Base-by-base conservation (phyloP, 2,329 filamentous ascomycete species). In the Cercospora berteroae region DNA sequence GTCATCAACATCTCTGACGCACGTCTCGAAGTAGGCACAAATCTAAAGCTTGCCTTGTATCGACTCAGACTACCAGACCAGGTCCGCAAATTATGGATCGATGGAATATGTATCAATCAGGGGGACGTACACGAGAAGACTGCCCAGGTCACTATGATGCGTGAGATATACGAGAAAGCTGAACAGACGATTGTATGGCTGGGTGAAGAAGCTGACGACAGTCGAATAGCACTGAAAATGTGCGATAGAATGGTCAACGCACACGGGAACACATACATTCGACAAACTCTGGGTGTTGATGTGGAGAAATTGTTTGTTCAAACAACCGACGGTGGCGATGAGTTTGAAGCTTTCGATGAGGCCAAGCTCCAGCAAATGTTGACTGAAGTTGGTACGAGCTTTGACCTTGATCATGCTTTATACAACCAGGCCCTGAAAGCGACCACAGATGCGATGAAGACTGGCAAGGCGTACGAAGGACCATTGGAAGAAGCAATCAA, bases 101-200 rank as follows among this genome's bases (percentile, higher is more conserved):
- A 69, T 39, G 65, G 44, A 8, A 68, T 69, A 36, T 69, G 67
- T 23, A 69, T 69, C 60, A 67, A 69, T 42, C 67, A 69, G 25
- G 25, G 29, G 5, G 60, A 69, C 27, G 13, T 44, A 18, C 23
- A 27, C 5, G 67, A 68, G 65, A 64, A 65, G 29, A 36, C 42
- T 7, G 56, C 20, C 25, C 67, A 69, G 56, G 65, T 69, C 20
- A 42, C 29, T 2, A 52, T 60, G 39, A 69, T 69, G 67, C 27
- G 60, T 3, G 23, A 48, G 5, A 67, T 69, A 31, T 69, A 67
- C 44, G n/a, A 56, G 27, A 39, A 42, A 20, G 60, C 67, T 13
- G 36, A 57, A 27, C 44, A 44, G 18, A 63, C 60, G 5, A n/a
- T 66, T 10, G 55, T 66, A 13, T 66, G 64, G 64, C 33, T 64